A percentile compares a stretch with the other conserved stretches of the same genome.
These are phyloP conservation scores for Pichia insulana DNA, from an alignment of 805 yeast species.

Conservation along the genomic window DNA sequence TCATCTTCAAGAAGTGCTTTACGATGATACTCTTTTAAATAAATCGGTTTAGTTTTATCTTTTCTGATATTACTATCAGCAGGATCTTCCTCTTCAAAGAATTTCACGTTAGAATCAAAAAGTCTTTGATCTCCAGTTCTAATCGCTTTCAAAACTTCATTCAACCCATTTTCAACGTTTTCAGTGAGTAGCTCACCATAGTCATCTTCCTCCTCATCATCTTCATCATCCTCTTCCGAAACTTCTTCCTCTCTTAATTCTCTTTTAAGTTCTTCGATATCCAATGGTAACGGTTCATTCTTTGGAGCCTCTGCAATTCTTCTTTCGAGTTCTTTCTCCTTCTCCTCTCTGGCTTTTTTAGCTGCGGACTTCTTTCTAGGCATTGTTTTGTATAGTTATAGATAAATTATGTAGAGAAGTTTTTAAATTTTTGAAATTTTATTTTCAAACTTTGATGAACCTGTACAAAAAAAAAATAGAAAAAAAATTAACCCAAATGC, in stretches of 20 bases:
- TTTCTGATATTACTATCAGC: conserved; percentile 28
- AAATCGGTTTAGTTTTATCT: conserved; percentile 61
- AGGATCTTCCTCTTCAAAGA: conserved; percentile 60
- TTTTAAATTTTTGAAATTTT: background rate
- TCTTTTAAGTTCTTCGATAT: conserved; percentile 12
- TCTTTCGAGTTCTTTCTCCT: background rate
- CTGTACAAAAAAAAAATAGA: conserved; percentile 1
- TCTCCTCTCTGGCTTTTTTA: conserved; percentile 48
- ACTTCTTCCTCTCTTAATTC: conserved; percentile 20
- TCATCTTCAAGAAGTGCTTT: conserved; percentile 60
- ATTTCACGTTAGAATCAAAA: conserved; percentile 59
- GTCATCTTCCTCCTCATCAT: conserved; percentile 80
- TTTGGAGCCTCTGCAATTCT: background rate
- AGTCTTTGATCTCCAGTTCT: conserved; percentile 57
- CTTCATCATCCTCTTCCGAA: conserved; percentile 25
- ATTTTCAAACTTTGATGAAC: background rate
- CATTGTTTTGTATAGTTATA: conserved; percentile 32
- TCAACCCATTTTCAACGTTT: conserved; percentile 74
- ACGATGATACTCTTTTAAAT: conserved; percentile 88
- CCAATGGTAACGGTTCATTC: conserved; percentile 8
- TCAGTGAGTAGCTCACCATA: conserved; percentile 81
- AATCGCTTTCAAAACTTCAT: conserved; percentile 62
- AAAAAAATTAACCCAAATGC: conserved; percentile 9
- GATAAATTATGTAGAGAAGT: background rate
- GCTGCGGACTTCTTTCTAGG: conserved; percentile 85